Evolutionary conservation across 345 rosid species (phyloP), one percentile per base, ranked within the genome.

Genomic region (Rhodomyrtus tomentosa): DNA sequence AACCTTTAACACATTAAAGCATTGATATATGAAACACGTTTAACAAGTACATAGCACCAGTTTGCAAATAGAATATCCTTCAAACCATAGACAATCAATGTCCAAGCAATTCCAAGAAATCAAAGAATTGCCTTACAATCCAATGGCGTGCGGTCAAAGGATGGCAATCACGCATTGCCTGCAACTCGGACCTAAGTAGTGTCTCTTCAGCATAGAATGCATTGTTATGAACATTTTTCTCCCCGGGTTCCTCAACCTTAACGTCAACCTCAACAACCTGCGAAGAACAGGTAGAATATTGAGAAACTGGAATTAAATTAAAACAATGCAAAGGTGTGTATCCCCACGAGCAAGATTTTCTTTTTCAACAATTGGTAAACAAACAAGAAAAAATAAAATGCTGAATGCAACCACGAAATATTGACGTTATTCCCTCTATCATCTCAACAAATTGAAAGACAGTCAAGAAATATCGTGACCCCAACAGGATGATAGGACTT

Each of bases 131-230:
- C 50, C 98, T 91, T 93, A 96, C 99, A 87, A 95, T 93, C 99
- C 99, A 96, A 81, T 93, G 96, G 87, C 99, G 96, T 74, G 98
- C 99, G 21, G 94, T 83, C 85, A 91, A 84, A 81, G 98, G 94
- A 87, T 93, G 92, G 86, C 98, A 94, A 81, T 93, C 96, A 85
- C 99, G 91, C 97, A 86, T 95, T 22, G 98, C 99, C 91, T 92
- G 89, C 89, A 89, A 85, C 87, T 96, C 99, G 2, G 96, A 91
- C 89, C 81, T 91, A 50, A 96, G 96, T 83, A 96, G 85, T 32
- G 88, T 92, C 92, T 96, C 98, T 86, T 94, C 93, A 32, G 96
- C 96, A 91, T 89, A 96, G 88, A 96, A 96, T 27, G 99, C 99
- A 90, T 96, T 96, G 85, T 89, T 93, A 87, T 94, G 99, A 87